Evolutionary conservation across 148 eudicot genomes (phyloP).

Genomic region (Cornus kousa): DNA sequence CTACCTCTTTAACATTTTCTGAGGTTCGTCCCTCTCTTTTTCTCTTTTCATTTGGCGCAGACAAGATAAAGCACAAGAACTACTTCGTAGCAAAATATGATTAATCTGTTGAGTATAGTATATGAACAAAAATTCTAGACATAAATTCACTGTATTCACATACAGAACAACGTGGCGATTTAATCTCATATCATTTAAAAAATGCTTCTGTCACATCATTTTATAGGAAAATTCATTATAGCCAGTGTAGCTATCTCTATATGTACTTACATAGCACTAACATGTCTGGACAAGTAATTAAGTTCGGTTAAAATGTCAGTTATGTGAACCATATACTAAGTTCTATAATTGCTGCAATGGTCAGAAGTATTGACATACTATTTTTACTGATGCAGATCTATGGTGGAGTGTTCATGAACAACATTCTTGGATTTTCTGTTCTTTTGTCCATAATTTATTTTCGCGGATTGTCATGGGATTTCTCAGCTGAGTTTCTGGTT

Average conservation of each 20-base stretch:
- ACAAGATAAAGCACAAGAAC: background rate
- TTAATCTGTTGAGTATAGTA: background rate
- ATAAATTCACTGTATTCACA: too few species aligned
- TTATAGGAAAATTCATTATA: too few species aligned
- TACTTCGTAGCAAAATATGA: background rate
- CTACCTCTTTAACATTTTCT: slow-evolving; percentile 35
- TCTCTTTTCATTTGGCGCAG: background rate
- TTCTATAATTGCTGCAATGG: background rate
- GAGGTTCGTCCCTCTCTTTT: slow-evolving; percentile 25
- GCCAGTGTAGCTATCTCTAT: too few species aligned
- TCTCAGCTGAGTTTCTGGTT: slow-evolving; percentile 34
- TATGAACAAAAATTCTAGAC: background rate
- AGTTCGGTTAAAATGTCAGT: too few species aligned
- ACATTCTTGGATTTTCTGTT: slow-evolving; percentile 29
- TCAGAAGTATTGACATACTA: slow-evolving; percentile 5
- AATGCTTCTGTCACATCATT: too few species aligned
- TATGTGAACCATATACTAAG: too few species aligned
- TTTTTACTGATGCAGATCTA: slow-evolving; percentile 33
- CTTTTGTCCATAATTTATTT: slow-evolving; percentile 31
- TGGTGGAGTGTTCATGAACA: slow-evolving; percentile 42
- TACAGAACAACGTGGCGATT: background rate
- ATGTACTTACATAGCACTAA: background rate
- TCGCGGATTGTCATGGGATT: slow-evolving; percentile 36
- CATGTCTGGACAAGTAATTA: background rate
- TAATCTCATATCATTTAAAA: too few species aligned